Evolutionary conservation across 805 yeast species (phyloP), one percentile per base, ranked within the genome.

Genomic region (Wickerhamomyces pijperi): DNA sequence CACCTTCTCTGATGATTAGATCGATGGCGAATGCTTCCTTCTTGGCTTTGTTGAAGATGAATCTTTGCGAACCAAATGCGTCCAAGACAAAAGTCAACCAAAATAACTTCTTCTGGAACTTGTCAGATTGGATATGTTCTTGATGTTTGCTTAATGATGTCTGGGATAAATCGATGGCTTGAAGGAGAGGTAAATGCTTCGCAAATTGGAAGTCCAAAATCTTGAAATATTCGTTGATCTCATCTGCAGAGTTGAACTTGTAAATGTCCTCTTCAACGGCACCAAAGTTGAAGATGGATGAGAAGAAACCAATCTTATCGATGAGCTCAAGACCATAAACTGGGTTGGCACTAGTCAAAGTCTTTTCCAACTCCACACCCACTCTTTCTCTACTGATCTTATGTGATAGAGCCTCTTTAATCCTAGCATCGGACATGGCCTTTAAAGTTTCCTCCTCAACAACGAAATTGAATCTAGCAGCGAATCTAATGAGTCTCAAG

Each of bases 351-450:
- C 87, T 74, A n/a, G 59, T 58, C n/a, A 90, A 61, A 32, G 81
- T 81, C 57, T 92, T 92, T 35, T 70, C 78, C 36, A 88, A 58
- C 53, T 92, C 98, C 5, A 74, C 77, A 3, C 96, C 97, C 15
- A 92, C 76, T 46, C 98, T 68, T 57, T 92, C 98, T 39, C 92
- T 68, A 41, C 95, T 83, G 36, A 92, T 87, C 51, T 92, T 92
- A 21, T 70, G 67, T 16, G 67, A 57, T 36, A 92, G 66, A 2
- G 83, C 78, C 0, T 54, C 44, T 45, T 73, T 76, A 38, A 90
- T 76, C 8, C 67, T 70, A 1, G 61, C 58, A 29, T 69, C 66
- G 28, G 57, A 64, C 95, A 92, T 87, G 0, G 90, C 82, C 1
- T 59, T 50, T 29, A 49, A 42, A 0, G 88, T 75, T 0, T 67